Conservation (phyloP, 768 basidiomycete species). For the Dacryopinax spathularia region DNA sequence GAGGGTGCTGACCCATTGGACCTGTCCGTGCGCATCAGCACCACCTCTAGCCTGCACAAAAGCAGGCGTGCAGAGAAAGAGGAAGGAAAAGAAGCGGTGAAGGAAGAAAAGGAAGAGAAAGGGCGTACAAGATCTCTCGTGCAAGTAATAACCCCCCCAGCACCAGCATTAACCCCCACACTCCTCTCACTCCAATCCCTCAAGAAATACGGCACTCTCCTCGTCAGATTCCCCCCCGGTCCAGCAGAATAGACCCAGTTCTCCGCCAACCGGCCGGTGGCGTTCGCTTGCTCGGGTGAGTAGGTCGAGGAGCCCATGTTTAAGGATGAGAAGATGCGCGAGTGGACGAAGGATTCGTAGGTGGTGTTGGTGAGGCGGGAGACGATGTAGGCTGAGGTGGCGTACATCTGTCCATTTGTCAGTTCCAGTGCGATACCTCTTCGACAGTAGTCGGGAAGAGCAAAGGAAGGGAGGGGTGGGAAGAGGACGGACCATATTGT, state of each 20-base stretch:
- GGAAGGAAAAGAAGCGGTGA: too few relatives aligned
- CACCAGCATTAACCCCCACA: constrained; percentile 23
- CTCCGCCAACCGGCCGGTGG: constrained; percentile 24
- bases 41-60: background rate
- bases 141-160: constrained; percentile 34
- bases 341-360: constrained; percentile 30
- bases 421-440: background rate
- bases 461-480: background rate
- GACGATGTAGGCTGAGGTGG: constrained; percentile 24
- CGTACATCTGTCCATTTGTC: constrained; percentile 37
- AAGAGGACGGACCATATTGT: constrained; percentile 22
- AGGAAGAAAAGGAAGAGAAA: background rate
- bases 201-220: constrained; percentile 25
- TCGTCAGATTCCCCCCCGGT: constrained; percentile 13
- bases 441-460: background rate
- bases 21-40: constrained; percentile 17
- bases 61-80: too few relatives aligned
- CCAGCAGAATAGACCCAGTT: constrained; percentile 18
- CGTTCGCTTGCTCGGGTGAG: constrained; percentile 22
- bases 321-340: constrained; percentile 30
- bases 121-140: constrained; percentile 30
- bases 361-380: constrained; percentile 22
- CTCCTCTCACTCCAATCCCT: constrained; percentile 14
- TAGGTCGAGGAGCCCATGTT: constrained; percentile 32
- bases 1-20: constrained; percentile 27